phyloP scores from a whole-genome alignment of 306 rosid genomes.

The Malus fusca region DNA sequence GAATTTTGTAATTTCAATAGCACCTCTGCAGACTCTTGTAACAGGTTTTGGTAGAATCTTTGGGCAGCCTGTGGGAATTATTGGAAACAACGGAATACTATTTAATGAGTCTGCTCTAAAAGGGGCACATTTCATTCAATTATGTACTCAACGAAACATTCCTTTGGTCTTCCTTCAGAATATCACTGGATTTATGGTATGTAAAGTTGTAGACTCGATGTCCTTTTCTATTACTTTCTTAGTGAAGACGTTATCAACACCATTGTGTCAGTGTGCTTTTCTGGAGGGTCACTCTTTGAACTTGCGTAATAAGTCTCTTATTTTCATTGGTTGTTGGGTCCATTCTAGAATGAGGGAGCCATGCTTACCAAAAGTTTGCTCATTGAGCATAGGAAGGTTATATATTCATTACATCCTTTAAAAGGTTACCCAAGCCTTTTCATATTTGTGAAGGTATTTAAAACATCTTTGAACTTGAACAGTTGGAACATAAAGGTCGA shows the following conservation, averaged over 20 bases:
- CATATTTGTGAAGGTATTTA: neutral
- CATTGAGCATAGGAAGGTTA: neutral
- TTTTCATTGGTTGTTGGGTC: neutral
- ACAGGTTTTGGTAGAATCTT: conserved; percentile 87
- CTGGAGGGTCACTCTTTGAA: neutral
- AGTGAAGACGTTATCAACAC: neutral
- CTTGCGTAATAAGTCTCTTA: neutral
- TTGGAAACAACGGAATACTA: conserved; percentile 89
- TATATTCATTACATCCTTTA: neutral
- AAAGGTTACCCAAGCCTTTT: neutral
- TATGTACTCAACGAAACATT: conserved; percentile 76
- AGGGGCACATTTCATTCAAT: conserved; percentile 92
- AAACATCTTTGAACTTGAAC: neutral
- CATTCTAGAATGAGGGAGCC: neutral
- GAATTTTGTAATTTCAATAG: conserved; percentile 3
- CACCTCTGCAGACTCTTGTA: conserved; percentile 76
- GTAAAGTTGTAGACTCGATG: conserved; percentile 6
- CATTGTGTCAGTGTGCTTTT: neutral
- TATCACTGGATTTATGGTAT: conserved; percentile 95
- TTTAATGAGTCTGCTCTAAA: conserved; percentile 92
- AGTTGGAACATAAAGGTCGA: conserved; percentile 1
- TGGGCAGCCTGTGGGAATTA: conserved; percentile 93
- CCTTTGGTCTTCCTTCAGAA: conserved; percentile 96
- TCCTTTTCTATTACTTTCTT: conserved; percentile 4
- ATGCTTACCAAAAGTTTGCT: neutral